phyloP scores from a whole-genome alignment of 1,284 basidiomycete genomes.

The Melampsora occidentalis region DNA sequence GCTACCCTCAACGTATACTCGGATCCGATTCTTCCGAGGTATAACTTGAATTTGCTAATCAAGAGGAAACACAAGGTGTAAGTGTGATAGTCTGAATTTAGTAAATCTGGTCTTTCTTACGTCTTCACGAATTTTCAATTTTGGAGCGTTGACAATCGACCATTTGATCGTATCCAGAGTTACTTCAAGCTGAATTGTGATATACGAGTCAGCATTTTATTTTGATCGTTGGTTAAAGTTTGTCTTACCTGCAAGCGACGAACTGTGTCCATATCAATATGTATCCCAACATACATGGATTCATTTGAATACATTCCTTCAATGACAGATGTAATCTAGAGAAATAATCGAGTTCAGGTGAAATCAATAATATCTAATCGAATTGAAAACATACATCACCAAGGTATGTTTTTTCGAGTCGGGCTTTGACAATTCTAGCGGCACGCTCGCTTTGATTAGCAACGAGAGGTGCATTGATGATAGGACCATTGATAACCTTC shows the following conservation, averaged over 20 bases:
- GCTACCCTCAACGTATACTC: conserved; percentile 63
- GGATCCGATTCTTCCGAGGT: conserved; percentile 68
- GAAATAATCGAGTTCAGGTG: neutral
- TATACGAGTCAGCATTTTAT: neutral
- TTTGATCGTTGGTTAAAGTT: neutral
- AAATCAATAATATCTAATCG: neutral
- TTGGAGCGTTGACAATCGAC: conserved; percentile 80
- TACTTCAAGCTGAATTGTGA: conserved; percentile 65
- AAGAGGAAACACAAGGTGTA: conserved; percentile 44
- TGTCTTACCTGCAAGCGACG: conserved; percentile 70
- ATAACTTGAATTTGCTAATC: conserved; percentile 47
- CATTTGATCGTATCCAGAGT: conserved; percentile 89
- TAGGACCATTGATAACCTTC: conserved; percentile 93
- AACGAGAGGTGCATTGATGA: conserved; percentile 93
- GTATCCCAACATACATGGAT: conserved; percentile 88
- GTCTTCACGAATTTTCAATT: conserved; percentile 87
- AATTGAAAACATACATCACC: conserved; percentile 62
- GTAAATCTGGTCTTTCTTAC: conserved; percentile 17
- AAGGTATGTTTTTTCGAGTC: conserved; percentile 90
- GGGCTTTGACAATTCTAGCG: conserved; percentile 94
- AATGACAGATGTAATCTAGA: conserved; percentile 72
- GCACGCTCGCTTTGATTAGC: conserved; percentile 66
- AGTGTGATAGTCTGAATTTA: conserved; percentile 59
- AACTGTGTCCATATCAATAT: conserved; percentile 85
- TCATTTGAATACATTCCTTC: conserved; percentile 94